These are phyloP conservation scores for Fusarium xyrophilum DNA, from an alignment of 2,329 filamentous ascomycete genomes.

Conservation along the genomic window DNA sequence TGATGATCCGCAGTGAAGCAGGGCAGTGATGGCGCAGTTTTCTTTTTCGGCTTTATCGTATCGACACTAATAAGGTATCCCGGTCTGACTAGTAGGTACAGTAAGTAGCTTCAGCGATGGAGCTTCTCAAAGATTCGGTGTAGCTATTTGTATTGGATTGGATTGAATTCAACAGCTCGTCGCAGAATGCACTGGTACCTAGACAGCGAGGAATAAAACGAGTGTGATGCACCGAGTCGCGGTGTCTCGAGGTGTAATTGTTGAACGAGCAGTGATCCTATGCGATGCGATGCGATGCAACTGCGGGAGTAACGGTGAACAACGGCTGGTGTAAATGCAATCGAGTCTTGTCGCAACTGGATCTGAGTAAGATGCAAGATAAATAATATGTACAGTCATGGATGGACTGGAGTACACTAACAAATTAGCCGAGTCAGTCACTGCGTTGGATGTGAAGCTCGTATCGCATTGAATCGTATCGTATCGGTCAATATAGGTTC, in stretches of 20 bases:
- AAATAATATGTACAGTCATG: neutral
- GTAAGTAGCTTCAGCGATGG: constrained; percentile 17
- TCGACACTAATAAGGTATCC: constrained; percentile 3
- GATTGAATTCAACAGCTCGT: neutral
- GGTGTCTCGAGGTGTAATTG: neutral
- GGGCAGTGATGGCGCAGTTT: constrained; percentile 21
- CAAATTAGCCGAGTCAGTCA: constrained; percentile 14
- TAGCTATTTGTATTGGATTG: constrained; percentile 2
- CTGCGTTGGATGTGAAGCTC: neutral
- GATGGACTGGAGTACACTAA: neutral
- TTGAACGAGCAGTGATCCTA: constrained; percentile 1
- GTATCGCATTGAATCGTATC: neutral
- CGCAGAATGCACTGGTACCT: neutral
- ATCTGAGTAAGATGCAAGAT: constrained; percentile 22
- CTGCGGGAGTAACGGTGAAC: constrained; percentile 23
- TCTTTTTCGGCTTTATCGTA: constrained; percentile 12
- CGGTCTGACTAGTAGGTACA: constrained; percentile 9
- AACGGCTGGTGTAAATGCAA: constrained; percentile 8
- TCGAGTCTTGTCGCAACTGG: constrained; percentile 10
- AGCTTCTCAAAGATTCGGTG: constrained; percentile 13
- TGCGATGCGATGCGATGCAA: constrained; percentile 3
- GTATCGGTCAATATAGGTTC: neutral
- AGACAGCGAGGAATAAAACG: neutral
- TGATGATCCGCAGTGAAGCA: constrained; percentile 28
- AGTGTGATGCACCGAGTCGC: neutral